Evolutionary conservation across 2,329 filamentous ascomycete genomes (phyloP).

Genomic region (Xylaria digitata): DNA sequence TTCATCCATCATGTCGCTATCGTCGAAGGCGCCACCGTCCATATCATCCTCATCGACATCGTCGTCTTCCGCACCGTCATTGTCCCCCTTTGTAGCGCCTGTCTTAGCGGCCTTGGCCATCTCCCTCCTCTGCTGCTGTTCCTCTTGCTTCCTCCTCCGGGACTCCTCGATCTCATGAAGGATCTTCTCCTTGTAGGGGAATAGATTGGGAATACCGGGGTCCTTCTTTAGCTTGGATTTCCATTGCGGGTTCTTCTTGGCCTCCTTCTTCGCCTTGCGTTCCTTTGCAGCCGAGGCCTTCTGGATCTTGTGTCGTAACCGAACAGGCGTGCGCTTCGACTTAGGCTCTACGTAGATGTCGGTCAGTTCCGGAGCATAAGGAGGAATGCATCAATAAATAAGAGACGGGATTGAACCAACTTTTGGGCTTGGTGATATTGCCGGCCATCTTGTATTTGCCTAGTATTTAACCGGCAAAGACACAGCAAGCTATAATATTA

Average conservation of each 20-base stretch:
- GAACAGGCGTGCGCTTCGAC: constrained; percentile 91
- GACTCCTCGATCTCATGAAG: constrained; percentile 94
- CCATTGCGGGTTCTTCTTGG: constrained; percentile 98
- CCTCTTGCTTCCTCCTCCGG: constrained; percentile 82
- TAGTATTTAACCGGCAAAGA: constrained; percentile 12
- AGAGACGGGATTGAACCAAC: constrained; percentile 39
- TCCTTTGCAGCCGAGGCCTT: constrained; percentile 93
- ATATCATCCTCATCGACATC: constrained; percentile 69
- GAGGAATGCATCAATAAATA: no score
- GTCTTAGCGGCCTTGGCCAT: constrained; percentile 75
- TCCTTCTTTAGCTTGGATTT: constrained; percentile 96
- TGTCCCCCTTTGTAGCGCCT: constrained; percentile 58
- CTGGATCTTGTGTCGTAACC: constrained; percentile 94
- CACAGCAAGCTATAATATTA: background rate
- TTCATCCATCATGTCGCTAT: constrained; percentile 34
- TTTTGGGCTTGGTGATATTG: constrained; percentile 49
- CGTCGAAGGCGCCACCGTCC: constrained; percentile 21
- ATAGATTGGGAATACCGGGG: constrained; percentile 95
- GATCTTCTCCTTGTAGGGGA: constrained; percentile 97
- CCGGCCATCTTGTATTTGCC: constrained; percentile 46
- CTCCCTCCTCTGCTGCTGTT: constrained; percentile 76
- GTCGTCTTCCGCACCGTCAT: constrained; percentile 56
- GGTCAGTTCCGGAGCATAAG: background rate
- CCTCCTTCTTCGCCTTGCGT: constrained; percentile 86
- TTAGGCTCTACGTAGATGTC: constrained; percentile 75